Percentiles rank a stretch among this genome's conserved stretches.
These are phyloP conservation scores for Cardamine occulta DNA, from an alignment of 345 rosid species.

Conservation along the genomic window DNA sequence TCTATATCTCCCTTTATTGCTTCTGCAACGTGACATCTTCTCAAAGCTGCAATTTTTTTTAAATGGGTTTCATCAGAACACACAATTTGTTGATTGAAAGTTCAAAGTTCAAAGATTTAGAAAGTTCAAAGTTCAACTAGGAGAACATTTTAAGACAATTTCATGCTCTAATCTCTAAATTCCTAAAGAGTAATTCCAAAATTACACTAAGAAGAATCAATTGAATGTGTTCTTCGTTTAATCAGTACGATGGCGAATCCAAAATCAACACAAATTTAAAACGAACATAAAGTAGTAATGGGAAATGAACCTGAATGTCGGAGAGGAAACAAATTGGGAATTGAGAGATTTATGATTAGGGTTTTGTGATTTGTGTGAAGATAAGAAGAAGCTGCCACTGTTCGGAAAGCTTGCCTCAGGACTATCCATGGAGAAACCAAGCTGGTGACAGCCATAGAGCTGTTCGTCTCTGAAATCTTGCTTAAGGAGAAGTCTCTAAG, in stretches of 20 bases:
- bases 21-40: slow-evolving; percentile 60
- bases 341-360: slow-evolving; percentile 29
- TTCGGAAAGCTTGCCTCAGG: slow-evolving; percentile 53
- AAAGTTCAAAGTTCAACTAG: not conserved
- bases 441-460: slow-evolving; percentile 53
- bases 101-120: not conserved
- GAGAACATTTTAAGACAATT: not conserved
- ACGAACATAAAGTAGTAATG: not conserved
- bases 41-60: slow-evolving; percentile 48
- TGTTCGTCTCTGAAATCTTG: slow-evolving; percentile 12
- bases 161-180: slow-evolving; percentile 4
- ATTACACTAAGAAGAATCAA: not conserved
- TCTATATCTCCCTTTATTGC: slow-evolving; percentile 69
- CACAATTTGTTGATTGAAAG: not conserved
- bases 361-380: slow-evolving; percentile 24
- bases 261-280: slow-evolving; percentile 1
- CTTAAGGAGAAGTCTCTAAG: slow-evolving; percentile 8
- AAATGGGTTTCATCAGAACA: slow-evolving; percentile 8
- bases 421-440: slow-evolving; percentile 49
- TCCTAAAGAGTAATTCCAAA: not conserved
- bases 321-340: slow-evolving; percentile 28
- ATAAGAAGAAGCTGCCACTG: slow-evolving; percentile 48
- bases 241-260: slow-evolving; percentile 19
- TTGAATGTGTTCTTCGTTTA: not conserved
- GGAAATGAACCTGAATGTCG: slow-evolving; percentile 53